Percentiles rank a stretch among this genome's conserved stretches.
Conservation (phyloP, 192 early-diverging fungal species). For the Thamnidium elegans region DNA sequence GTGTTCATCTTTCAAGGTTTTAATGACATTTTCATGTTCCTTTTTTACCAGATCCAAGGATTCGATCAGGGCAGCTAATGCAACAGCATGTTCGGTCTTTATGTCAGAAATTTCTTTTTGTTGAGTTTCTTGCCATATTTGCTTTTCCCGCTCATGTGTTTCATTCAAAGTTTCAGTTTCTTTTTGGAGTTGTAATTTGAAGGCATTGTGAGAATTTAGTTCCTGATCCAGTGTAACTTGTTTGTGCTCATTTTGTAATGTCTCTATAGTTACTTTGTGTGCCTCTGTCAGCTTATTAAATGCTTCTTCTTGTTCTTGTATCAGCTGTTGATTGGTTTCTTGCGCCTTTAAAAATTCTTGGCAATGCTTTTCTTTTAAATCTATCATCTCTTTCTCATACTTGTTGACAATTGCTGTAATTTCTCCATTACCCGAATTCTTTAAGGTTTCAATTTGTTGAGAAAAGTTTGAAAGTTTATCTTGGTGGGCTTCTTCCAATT, state of each 20-base stretch:
- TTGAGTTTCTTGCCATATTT: neutral
- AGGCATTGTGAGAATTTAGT: neutral
- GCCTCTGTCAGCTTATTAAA: neutral
- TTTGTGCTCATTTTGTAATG: neutral
- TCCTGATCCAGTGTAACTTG: slow-evolving; percentile 8
- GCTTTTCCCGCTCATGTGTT: neutral
- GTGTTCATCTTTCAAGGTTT: neutral
- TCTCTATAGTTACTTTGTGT: neutral
- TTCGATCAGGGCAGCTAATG: neutral
- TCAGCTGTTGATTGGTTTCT: neutral
- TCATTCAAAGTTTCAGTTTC: neutral
- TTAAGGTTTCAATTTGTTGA: slow-evolving; percentile 9
- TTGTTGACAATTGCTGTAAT: slow-evolving; percentile 4
- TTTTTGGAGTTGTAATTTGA: neutral
- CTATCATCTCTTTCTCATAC: slow-evolving; percentile 2
- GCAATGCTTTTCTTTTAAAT: neutral
- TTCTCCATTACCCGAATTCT: slow-evolving; percentile 10
- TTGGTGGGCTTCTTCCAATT: neutral
- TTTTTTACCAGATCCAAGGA: neutral
- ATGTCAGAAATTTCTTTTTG: slow-evolving; percentile 1
- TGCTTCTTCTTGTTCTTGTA: neutral
- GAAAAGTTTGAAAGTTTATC: neutral
- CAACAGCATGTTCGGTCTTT: neutral
- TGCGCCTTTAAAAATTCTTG: neutral
- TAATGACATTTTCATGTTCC: neutral